These are phyloP conservation scores for Lichtheimia corymbifera DNA, from an alignment of 371 early-diverging fungal species.

Conservation along the genomic window DNA sequence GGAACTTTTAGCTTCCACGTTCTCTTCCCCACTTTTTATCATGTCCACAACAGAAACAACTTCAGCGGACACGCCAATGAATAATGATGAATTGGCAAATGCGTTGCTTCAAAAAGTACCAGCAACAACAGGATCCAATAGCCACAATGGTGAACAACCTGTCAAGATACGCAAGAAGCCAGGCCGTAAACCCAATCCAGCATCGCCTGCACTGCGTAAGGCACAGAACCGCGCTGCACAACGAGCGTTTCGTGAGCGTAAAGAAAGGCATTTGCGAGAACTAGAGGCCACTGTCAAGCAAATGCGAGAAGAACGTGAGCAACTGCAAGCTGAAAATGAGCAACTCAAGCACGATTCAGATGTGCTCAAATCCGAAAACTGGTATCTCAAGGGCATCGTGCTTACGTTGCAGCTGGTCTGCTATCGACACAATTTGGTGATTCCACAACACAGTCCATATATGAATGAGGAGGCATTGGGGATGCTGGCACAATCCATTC, in stretches of 20 bases:
- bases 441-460: slow-evolving; percentile 45
- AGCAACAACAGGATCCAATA: too few relatives aligned
- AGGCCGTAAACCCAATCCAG: slow-evolving; percentile 81
- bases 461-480: slow-evolving; percentile 37
- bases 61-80: too few relatives aligned
- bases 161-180: slow-evolving; percentile 70
- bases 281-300: slow-evolving; percentile 69
- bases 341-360: slow-evolving; percentile 55
- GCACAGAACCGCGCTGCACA: slow-evolving; percentile 85
- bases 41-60: too few relatives aligned
- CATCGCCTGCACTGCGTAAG: slow-evolving; percentile 71
- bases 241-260: slow-evolving; percentile 80
- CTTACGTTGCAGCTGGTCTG: slow-evolving; percentile 55
- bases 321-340: slow-evolving; percentile 48
- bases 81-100: too few relatives aligned
- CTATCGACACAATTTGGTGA: slow-evolving; percentile 43
- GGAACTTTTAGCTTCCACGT: too few relatives aligned
- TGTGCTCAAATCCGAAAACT: slow-evolving; percentile 63
- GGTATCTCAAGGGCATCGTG: slow-evolving; percentile 58
- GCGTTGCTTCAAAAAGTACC: too few relatives aligned
- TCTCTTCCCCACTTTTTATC: too few relatives aligned
- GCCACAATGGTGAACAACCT: slow-evolving; percentile 20
- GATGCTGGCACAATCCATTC: slow-evolving; percentile 37
- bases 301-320: slow-evolving; percentile 57
- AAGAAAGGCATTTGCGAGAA: slow-evolving; percentile 69